A percentile compares a stretch with the other conserved stretches of the same genome.
phyloP scores from a whole-genome alignment of 2,329 filamentous ascomycete genomes.

The Verticillium tricorpus region DNA sequence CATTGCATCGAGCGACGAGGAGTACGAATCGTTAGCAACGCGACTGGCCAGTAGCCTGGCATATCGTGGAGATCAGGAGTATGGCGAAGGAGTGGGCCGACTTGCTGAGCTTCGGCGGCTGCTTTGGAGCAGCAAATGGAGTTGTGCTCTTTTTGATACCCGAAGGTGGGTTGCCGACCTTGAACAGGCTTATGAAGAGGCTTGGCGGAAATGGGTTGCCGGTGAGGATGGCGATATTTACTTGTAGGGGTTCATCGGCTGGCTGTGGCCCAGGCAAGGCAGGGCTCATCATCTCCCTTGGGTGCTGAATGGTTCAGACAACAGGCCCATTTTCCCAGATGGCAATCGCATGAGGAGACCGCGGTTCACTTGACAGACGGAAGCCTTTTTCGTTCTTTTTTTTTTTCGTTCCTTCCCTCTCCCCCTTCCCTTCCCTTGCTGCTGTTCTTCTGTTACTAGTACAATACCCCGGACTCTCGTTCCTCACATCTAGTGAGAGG shows the following conservation, averaged over 20 bases:
- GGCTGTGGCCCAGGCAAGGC: background rate
- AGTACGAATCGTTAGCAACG: constrained; percentile 79
- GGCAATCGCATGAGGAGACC: background rate
- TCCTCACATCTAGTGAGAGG: constrained; percentile 9
- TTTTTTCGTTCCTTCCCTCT: constrained; percentile 2
- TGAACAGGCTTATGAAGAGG: constrained; percentile 81
- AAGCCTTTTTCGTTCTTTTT: background rate
- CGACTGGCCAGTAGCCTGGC: constrained; percentile 58
- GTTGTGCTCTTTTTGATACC: constrained; percentile 86
- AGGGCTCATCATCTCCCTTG: background rate
- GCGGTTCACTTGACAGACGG: background rate
- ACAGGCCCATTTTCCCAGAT: background rate
- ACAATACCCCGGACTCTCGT: constrained; percentile 13
- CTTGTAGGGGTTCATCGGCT: constrained; percentile 38
- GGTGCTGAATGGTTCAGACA: background rate
- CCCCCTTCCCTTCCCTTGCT: background rate
- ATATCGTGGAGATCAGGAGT: constrained; percentile 43
- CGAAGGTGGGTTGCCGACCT: constrained; percentile 85
- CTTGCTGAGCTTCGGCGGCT: constrained; percentile 75
- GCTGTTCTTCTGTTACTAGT: background rate
- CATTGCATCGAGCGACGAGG: constrained; percentile 70
- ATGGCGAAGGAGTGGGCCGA: constrained; percentile 51
- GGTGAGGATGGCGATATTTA: constrained; percentile 93
- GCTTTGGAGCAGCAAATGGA: constrained; percentile 80
- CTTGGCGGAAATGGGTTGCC: constrained; percentile 82